Evolutionary conservation across 2,329 filamentous ascomycete species (phyloP).

Genomic region (Fusarium setosum): DNA sequence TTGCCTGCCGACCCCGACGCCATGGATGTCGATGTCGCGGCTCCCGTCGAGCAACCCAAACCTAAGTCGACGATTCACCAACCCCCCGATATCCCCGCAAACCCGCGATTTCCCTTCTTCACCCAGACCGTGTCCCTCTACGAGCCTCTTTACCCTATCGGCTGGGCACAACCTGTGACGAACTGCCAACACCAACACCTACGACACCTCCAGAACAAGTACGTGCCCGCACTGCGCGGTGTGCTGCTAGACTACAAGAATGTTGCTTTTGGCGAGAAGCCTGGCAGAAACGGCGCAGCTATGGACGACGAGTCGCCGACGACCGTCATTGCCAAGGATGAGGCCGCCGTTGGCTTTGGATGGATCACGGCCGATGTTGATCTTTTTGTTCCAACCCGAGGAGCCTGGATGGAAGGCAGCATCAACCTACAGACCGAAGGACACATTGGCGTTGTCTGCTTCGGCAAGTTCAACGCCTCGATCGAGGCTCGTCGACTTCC

Average conservation of each 20-base stretch:
- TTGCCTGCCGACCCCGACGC: conserved; percentile 43
- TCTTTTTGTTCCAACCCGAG: conserved; percentile 80
- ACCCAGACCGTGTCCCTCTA: conserved; percentile 85
- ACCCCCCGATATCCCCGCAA: conserved; percentile 52
- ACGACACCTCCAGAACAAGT: conserved; percentile 79
- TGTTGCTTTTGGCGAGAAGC: conserved; percentile 70
- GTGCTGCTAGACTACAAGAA: conserved; percentile 82
- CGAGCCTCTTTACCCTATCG: conserved; percentile 77
- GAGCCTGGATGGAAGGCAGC: conserved; percentile 80
- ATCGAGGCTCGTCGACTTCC: conserved; percentile 84
- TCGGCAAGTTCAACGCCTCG: conserved; percentile 91
- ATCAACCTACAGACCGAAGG: conserved; percentile 90
- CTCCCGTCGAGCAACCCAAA: conserved; percentile 42
- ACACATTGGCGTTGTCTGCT: conserved; percentile 88
- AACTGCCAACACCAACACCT: conserved; percentile 80
- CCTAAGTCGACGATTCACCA: conserved; percentile 49
- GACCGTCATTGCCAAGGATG: conserved; percentile 70
- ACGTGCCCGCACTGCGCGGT: conserved; percentile 77
- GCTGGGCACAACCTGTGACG: conserved; percentile 76
- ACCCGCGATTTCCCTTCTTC: conserved; percentile 75
- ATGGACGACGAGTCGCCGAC: conserved; percentile 61
- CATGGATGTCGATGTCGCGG: conserved; percentile 55
- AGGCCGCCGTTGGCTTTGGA: conserved; percentile 87
- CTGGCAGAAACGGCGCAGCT: conserved; percentile 61
- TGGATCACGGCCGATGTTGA: conserved; percentile 92